These are phyloP conservation scores for Scolecobasidium constrictum DNA, from an alignment of 2,329 filamentous ascomycete species.

Conservation along the genomic window DNA sequence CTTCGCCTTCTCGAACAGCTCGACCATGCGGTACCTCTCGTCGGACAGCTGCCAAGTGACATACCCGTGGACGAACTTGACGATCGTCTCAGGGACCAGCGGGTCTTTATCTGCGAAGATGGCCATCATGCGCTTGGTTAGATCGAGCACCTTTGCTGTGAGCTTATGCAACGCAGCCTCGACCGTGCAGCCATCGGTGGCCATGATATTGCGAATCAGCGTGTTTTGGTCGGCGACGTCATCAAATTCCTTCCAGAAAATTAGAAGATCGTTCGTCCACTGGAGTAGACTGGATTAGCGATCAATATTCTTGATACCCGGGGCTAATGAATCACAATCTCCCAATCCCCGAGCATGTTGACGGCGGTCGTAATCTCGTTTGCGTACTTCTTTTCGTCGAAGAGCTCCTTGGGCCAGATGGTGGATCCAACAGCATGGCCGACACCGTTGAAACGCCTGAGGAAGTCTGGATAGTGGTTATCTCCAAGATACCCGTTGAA, in stretches of 20 bases:
- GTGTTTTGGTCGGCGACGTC: neutral
- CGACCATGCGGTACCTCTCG: neutral
- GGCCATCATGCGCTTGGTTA: neutral
- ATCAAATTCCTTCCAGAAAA: neutral
- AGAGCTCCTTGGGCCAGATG: neutral
- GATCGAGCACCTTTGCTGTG: neutral
- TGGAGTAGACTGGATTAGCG: neutral
- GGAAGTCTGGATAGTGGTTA: neutral
- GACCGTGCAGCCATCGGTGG: neutral
- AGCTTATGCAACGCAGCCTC: neutral
- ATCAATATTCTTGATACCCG: neutral
- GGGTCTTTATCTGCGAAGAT: neutral
- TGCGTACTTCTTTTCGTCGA: neutral
- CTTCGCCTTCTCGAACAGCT: neutral
- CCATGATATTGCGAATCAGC: neutral
- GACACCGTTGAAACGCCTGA: neutral
- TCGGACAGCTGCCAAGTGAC: neutral
- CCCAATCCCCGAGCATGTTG: neutral
- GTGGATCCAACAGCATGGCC: neutral
- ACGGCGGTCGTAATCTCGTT: neutral
- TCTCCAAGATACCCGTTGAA: neutral
- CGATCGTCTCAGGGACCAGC: neutral
- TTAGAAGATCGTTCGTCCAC: neutral
- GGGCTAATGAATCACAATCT: neutral
- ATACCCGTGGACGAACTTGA: neutral